A percentile compares a stretch with the other conserved stretches of the same genome.
Evolutionary conservation across 768 basidiomycete species (phyloP).

Genomic region (Antrodiella citrinella): DNA sequence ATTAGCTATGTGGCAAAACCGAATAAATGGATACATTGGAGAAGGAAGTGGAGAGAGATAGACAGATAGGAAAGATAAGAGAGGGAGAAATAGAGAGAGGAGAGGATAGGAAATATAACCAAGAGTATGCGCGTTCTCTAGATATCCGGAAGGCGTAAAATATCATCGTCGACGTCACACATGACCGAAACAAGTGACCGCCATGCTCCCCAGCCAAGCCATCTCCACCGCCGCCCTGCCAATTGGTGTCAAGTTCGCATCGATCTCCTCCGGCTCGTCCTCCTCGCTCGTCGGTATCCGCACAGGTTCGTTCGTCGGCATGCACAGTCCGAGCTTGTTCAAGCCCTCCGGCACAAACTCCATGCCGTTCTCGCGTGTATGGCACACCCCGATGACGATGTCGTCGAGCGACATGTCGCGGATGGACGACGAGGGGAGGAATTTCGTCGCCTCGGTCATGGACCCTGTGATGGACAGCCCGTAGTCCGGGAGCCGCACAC

Average conservation of each 20-base stretch:
- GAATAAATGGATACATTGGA: neutral
- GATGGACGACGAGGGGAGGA: conserved; percentile 26
- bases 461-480: conserved; percentile 63
- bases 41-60: neutral
- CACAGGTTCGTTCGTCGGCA: conserved; percentile 9
- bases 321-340: conserved; percentile 63
- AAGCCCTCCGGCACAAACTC: conserved; percentile 79
- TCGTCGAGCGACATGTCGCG: conserved; percentile 30
- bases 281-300: conserved; percentile 18
- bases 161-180: too few relatives aligned
- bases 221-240: conserved; percentile 45
- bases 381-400: conserved; percentile 53
- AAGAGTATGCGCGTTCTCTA: neutral
- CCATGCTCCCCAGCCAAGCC: conserved; percentile 47
- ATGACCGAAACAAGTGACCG: conserved; percentile 33
- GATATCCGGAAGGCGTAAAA: neutral
- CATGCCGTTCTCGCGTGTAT: conserved; percentile 56
- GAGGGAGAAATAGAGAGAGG: neutral
- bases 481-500: conserved; percentile 63
- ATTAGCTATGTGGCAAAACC: neutral
- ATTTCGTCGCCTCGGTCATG: conserved; percentile 32
- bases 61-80: neutral
- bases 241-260: conserved; percentile 35
- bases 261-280: conserved; percentile 34
- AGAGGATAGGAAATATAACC: neutral